These are phyloP conservation scores for Dipteronia dyeriana DNA, from an alignment of 345 rosid species.

Conservation along the genomic window DNA sequence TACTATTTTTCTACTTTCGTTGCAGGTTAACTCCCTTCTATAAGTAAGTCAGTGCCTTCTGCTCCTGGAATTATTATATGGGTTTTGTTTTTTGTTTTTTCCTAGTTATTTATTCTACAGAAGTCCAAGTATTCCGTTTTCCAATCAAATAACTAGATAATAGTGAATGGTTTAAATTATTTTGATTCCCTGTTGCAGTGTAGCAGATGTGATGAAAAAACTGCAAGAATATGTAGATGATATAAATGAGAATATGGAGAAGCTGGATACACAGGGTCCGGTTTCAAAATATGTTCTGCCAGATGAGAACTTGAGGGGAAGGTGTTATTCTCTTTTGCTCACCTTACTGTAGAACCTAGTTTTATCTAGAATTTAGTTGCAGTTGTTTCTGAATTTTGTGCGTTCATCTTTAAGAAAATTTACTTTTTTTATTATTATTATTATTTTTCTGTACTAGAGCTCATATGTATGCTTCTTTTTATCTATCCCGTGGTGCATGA, in stretches of 20 bases:
- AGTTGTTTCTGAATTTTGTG: not conserved
- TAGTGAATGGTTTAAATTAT: constrained; percentile 17
- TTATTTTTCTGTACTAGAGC: not conserved
- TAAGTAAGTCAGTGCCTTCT: constrained; percentile 56
- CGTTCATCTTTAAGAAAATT: constrained; percentile 8
- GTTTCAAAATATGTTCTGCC: constrained; percentile 84
- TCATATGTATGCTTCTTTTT: not conserved
- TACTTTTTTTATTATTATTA: not conserved
- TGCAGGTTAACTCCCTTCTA: constrained; percentile 97
- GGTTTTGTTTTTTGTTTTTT: not conserved
- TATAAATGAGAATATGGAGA: constrained; percentile 72
- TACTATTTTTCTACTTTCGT: constrained; percentile 14
- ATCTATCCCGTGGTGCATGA: not conserved
- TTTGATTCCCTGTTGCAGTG: constrained; percentile 43
- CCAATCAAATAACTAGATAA: constrained; percentile 7
- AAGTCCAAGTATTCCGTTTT: not conserved
- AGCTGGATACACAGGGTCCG: constrained; percentile 73
- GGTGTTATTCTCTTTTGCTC: constrained; percentile 40
- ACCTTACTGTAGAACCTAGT: not conserved
- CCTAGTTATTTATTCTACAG: not conserved
- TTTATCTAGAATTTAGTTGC: constrained; percentile 12
- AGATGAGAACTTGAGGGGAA: constrained; percentile 80
- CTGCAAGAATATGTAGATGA: constrained; percentile 81
- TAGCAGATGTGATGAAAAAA: constrained; percentile 65
- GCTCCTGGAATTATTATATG: not conserved